Base-by-base conservation (phyloP, 192 early-diverging fungal genomes). In the Coemansia erecta region DNA sequence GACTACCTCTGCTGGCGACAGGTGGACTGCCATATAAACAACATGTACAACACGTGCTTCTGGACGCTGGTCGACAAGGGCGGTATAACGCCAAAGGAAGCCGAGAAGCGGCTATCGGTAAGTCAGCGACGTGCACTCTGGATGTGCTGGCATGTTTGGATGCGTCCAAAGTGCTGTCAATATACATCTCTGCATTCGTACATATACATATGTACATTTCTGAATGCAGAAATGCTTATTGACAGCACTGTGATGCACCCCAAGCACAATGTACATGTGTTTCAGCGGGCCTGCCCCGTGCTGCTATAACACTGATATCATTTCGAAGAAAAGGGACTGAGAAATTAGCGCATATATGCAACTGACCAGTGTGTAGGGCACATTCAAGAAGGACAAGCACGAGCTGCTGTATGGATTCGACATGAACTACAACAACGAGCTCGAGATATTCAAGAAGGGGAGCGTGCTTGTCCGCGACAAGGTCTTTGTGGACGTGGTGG, bases 1-100 rank as follows among this genome's bases (percentile, higher is more conserved):
- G 97, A 98, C 77, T 98, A 98, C 72, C 80, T 98, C 55, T 72
- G 81, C 45, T 98, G 97, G 97, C 77, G 97, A 24, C 95, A 97
- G 66, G 95, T 87, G 14, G 94, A 97, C 65, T 95, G 92, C 60
- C 93, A 93, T 65, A 93, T 94, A 73, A 94, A 94, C 77, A 94
- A 94, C 65, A 66, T 94, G 58, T 98, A 97, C 80, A 98, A 98
- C 73, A 98, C 97, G 3, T 84, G 87, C 8, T 97, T 96, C 68
- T 97, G 95, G 94, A 75, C 84, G 10, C 70, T 98, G 35, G 94
- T 97, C 23, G 81, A 85, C 26, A 77, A 81, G 46, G 92, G 90
- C 49, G 61, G 58, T 15, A 80, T 75, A 50, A 81, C 88, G 8
- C 85, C 86, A 42, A 81, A 63, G 22, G 87, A 90, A 56, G 94